These are phyloP conservation scores for Mycena rosella DNA, from an alignment of 768 basidiomycete species.

Conservation along the genomic window DNA sequence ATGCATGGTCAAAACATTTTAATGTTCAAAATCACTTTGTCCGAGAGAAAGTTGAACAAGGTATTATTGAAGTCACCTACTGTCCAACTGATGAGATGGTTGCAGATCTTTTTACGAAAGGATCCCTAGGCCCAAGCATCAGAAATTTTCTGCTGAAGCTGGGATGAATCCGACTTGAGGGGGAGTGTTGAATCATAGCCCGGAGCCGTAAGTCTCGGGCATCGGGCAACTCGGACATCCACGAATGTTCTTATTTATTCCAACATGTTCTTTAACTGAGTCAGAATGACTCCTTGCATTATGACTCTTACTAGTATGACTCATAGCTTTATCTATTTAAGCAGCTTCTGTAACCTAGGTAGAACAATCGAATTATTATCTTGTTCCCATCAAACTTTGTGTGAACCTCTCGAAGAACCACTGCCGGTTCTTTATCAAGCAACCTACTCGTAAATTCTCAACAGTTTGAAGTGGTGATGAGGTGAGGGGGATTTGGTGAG, in stretches of 20 bases:
- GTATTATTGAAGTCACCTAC: constrained; percentile 13
- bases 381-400: no score
- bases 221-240: constrained; percentile 6
- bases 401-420: no score
- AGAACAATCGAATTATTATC: no score
- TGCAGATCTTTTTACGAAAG: constrained; percentile 15
- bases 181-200: constrained; percentile 8
- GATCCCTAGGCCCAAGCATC: constrained; percentile 12
- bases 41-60: constrained; percentile 18
- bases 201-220: background rate
- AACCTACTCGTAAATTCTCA: no score
- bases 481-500: no score
- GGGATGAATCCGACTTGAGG: constrained; percentile 22
- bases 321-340: no score
- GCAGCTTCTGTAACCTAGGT: no score
- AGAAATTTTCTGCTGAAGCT: constrained; percentile 14
- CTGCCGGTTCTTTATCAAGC: no score
- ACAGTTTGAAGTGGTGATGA: no score
- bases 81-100: constrained; percentile 23
- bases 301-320: no score
- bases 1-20: constrained; percentile 19
- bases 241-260: background rate
- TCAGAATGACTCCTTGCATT: no score
- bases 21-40: constrained; percentile 23
- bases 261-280: no score